Evolutionary conservation across 148 eudicot genomes (phyloP).

Genomic region (Polygonum aviculare): DNA sequence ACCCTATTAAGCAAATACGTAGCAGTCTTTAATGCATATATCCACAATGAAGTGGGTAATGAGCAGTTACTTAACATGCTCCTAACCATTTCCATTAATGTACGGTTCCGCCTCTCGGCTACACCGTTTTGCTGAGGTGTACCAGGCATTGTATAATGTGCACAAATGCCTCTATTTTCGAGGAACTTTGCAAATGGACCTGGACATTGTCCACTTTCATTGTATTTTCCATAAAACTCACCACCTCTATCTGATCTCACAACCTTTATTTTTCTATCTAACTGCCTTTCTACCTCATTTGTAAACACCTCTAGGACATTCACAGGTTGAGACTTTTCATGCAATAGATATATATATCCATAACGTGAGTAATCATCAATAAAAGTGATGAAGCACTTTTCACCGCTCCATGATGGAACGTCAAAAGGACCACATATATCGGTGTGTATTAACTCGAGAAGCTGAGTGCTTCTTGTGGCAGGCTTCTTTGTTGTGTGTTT

Average conservation of each 20-base stretch:
- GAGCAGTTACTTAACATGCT: conserved; percentile 6
- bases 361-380: conserved; percentile 11
- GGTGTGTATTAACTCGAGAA: conserved; percentile 15
- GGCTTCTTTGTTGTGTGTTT: background rate
- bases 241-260: too few relatives aligned
- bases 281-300: too few relatives aligned
- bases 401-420: conserved; percentile 9
- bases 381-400: conserved; percentile 15
- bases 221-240: too few relatives aligned
- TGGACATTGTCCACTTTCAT: too few relatives aligned
- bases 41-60: conserved; percentile 4
- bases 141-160: background rate
- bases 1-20: conserved; percentile 11
- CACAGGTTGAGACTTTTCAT: background rate
- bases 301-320: background rate
- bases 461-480: conserved; percentile 12
- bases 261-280: too few relatives aligned
- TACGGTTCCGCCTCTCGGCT: conserved; percentile 2
- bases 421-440: conserved; percentile 17
- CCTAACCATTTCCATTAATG: conserved; percentile 8
- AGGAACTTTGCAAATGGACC: background rate
- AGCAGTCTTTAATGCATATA: background rate
- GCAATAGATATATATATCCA: background rate
- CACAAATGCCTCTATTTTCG: conserved; percentile 4
- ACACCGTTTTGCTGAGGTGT: conserved; percentile 10